Conservation (phyloP, 2,329 filamentous ascomycete species). For the Sarocladiaceae sp. region DNA sequence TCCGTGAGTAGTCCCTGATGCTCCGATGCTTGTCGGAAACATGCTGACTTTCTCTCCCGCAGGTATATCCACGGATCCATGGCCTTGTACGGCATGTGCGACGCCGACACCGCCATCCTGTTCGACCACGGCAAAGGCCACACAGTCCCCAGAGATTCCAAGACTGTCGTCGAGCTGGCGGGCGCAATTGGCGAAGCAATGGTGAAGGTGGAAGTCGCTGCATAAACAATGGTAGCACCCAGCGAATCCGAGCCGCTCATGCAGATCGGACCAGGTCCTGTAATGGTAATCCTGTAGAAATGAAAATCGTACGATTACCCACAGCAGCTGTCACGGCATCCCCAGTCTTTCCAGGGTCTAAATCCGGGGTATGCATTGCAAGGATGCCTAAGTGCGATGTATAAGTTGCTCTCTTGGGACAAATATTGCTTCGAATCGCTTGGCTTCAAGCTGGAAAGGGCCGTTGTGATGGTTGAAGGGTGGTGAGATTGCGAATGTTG, state of each 20-base stretch:
- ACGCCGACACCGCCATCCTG: conserved; percentile 50
- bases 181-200: neutral
- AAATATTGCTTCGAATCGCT: too few species aligned
- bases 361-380: neutral
- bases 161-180: conserved; percentile 35
- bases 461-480: neutral
- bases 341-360: neutral
- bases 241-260: too few species aligned
- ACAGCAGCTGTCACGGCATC: neutral
- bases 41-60: neutral
- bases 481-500: neutral
- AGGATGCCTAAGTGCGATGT: neutral
- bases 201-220: neutral
- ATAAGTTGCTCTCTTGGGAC: too few species aligned
- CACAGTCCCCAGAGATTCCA: conserved; percentile 49
- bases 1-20: conserved; percentile 24
- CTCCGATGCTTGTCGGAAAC: neutral
- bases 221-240: neutral
- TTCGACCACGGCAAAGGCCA: conserved; percentile 63
- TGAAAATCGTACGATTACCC: conserved; percentile 7
- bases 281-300: neutral
- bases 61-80: conserved; percentile 51
- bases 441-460: too few species aligned
- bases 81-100: conserved; percentile 56
- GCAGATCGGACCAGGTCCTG: too few species aligned